These are phyloP conservation scores for Nannizziopsis arthrosporioides DNA, from an alignment of 2,329 filamentous ascomycete genomes.

Conservation along the genomic window DNA sequence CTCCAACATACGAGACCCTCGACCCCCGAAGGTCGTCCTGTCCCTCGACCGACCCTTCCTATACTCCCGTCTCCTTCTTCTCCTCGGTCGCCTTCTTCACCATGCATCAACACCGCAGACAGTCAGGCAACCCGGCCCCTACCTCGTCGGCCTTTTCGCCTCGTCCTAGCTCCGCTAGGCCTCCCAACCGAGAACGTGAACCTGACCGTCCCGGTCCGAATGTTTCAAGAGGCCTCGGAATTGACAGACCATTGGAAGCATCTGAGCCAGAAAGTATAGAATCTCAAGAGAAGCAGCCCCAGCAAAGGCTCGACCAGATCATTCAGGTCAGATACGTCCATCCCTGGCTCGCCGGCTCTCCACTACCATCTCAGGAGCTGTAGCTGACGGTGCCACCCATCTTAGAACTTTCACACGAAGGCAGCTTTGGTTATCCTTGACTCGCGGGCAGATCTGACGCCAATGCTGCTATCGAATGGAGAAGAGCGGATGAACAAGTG, in stretches of 20 bases:
- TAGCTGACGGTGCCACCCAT: not conserved
- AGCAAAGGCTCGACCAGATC: slow-evolving; percentile 81
- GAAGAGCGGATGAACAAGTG: slow-evolving; percentile 67
- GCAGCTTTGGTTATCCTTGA: slow-evolving; percentile 73
- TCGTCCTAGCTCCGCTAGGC: slow-evolving; percentile 59
- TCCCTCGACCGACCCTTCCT: not conserved
- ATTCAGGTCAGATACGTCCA: slow-evolving; percentile 54
- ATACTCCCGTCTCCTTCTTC: not conserved
- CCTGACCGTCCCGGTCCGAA: slow-evolving; percentile 34
- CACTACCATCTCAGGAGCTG: not conserved
- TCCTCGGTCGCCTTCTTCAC: slow-evolving; percentile 17
- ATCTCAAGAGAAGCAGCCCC: slow-evolving; percentile 51
- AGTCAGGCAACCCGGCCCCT: slow-evolving; percentile 49
- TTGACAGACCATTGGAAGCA: slow-evolving; percentile 38
- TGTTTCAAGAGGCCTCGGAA: slow-evolving; percentile 42
- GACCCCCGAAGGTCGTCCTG: not conserved
- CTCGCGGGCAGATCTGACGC: slow-evolving; percentile 60
- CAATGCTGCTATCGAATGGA: slow-evolving; percentile 45
- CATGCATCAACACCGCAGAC: slow-evolving; percentile 87
- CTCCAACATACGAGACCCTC: not conserved
- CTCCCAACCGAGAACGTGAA: slow-evolving; percentile 62
- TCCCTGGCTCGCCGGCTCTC: slow-evolving; percentile 5
- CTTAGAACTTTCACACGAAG: slow-evolving; percentile 82
- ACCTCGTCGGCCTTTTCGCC: slow-evolving; percentile 62
- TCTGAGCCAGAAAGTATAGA: slow-evolving; percentile 32